Percentiles rank a stretch among this genome's conserved stretches.
These are phyloP conservation scores for Trichoderma aggressivum DNA, from an alignment of 2,329 filamentous ascomycete species.

Conservation along the genomic window DNA sequence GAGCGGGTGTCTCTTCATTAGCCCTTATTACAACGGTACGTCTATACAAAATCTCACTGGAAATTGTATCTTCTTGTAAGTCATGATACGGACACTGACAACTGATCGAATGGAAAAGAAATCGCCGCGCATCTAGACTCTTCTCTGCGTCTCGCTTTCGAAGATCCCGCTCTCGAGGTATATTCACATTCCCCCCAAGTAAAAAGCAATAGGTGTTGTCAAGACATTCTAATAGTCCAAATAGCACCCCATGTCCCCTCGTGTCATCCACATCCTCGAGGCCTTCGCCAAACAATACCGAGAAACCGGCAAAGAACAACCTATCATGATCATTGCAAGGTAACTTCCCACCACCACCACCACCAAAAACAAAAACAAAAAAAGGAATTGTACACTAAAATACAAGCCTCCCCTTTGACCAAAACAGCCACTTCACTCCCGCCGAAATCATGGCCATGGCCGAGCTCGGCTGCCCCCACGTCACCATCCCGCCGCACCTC, in stretches of 20 bases:
- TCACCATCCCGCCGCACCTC: conserved; percentile 21
- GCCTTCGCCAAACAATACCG: conserved; percentile 17
- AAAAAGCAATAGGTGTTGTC: background rate
- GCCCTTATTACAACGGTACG: conserved; percentile 26
- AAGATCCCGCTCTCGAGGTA: conserved; percentile 23
- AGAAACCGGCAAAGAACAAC: conserved; percentile 22
- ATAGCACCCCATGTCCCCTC: conserved; percentile 23
- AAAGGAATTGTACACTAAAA: background rate
- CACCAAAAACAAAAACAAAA: background rate
- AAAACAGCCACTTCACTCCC: conserved; percentile 20
- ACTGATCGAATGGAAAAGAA: conserved; percentile 10
- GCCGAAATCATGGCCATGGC: conserved; percentile 23
- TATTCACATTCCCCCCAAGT: background rate
- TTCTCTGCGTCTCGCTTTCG: conserved; percentile 8
- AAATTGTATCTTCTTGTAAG: background rate
- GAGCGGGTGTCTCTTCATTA: conserved; percentile 25
- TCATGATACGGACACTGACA: background rate
- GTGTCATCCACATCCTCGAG: conserved; percentile 23
- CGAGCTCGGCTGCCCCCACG: conserved; percentile 23
- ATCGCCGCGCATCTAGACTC: conserved; percentile 23
- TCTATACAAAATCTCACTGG: background rate
- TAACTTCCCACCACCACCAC: background rate
- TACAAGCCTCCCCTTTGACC: background rate
- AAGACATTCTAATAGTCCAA: background rate
- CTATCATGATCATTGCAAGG: conserved; percentile 24